Evolutionary conservation across 257 asterid species (phyloP).

Genomic region (Solanum chilense): DNA sequence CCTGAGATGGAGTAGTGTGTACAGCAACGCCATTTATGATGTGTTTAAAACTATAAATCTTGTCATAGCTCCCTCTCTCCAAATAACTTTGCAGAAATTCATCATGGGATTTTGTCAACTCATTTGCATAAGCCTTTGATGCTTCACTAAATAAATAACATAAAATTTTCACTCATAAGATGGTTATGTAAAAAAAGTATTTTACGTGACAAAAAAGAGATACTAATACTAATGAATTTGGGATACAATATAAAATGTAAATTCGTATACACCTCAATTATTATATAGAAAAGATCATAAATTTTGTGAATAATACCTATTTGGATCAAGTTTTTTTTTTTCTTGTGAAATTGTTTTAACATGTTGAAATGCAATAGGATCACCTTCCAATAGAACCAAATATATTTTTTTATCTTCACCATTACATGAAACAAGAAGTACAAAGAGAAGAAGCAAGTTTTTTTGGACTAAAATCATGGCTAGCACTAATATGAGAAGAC

Average conservation of each 20-base stretch:
- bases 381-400: conserved; percentile 58
- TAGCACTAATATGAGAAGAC: neutral
- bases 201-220: neutral
- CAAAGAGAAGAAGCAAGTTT: neutral
- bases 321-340: conserved; percentile 3
- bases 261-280: neutral
- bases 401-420: conserved; percentile 38
- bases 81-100: conserved; percentile 37
- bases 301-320: conserved; percentile 31
- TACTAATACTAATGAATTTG: neutral
- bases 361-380: conserved; percentile 58
- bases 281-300: neutral
- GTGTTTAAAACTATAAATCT: conserved; percentile 82
- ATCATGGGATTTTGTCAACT: conserved; percentile 55
- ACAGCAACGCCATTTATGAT: conserved; percentile 73
- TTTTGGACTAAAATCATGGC: neutral
- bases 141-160: conserved; percentile 19
- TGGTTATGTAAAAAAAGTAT: neutral
- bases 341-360: conserved; percentile 2
- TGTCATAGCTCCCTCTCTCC: conserved; percentile 50
- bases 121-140: conserved; percentile 43
- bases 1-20: conserved; percentile 74
- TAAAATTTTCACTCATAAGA: neutral
- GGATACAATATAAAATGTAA: neutral
- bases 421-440: neutral